Percentiles rank a stretch among this genome's conserved stretches.
Evolutionary conservation across 169 alveolate genomes (phyloP).

Genomic region (Plasmodium chabaudi): DNA sequence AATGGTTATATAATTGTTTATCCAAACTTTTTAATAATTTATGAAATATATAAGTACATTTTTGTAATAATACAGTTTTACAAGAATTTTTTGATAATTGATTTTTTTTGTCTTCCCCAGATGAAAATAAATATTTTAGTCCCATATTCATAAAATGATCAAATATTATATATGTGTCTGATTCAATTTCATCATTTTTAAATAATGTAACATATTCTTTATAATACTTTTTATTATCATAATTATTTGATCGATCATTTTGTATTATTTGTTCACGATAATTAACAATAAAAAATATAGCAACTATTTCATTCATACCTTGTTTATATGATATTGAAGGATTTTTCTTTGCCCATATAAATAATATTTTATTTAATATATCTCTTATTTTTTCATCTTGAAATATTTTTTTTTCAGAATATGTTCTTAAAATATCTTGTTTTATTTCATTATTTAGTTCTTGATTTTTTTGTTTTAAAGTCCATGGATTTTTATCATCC

Average conservation of each 20-base stretch:
- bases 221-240: slow-evolving; percentile 8
- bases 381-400: slow-evolving; percentile 79
- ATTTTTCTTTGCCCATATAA: slow-evolving; percentile 84
- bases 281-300: slow-evolving; percentile 81
- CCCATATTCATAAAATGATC: slow-evolving; percentile 85
- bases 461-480: slow-evolving; percentile 75
- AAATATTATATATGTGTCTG: slow-evolving; percentile 88
- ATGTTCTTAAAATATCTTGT: slow-evolving; percentile 85
- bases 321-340: slow-evolving; percentile 81
- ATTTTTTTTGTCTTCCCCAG: slow-evolving; percentile 74
- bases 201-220: slow-evolving; percentile 49
- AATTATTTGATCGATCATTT: not conserved
- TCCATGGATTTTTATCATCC: slow-evolving; percentile 85
- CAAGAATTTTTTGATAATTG: slow-evolving; percentile 32
- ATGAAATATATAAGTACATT: slow-evolving; percentile 82
- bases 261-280: slow-evolving; percentile 49
- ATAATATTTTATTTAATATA: slow-evolving; percentile 79
- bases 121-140: slow-evolving; percentile 84
- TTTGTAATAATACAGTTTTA: slow-evolving; percentile 82
- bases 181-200: slow-evolving; percentile 80
- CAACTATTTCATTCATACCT: slow-evolving; percentile 85
- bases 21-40: slow-evolving; percentile 81
- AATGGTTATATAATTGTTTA: slow-evolving; percentile 75
- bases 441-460: slow-evolving; percentile 83
- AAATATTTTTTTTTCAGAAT: slow-evolving; percentile 83